Evolutionary conservation across 257 asterid species (phyloP), one percentile per base, ranked within the genome.

Genomic region (Linderniella brevidens): DNA sequence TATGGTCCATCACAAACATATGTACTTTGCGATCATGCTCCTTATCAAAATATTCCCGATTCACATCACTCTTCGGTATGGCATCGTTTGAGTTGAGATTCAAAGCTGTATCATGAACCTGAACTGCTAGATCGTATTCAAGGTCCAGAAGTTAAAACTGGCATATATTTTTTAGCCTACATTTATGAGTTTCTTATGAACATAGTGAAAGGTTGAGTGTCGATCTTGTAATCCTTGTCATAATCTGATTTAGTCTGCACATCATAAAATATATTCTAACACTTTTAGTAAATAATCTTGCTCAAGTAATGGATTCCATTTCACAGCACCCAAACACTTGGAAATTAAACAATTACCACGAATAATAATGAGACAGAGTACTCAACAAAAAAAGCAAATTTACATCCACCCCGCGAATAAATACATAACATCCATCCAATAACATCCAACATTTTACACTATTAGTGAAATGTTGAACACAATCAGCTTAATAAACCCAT

Each of bases 121-220:
- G 98, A 66, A 90, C 98, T 0, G 98, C 96, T 63, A 90, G 65
- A 53, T 96, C 99, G 57, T 85, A 90, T 52, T 85, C 96, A 35
- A 90, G 96, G 71, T 90, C 99, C 70, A 90, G 57, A 55, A 90
- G 92, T 64, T 94, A 90, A 71, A 90, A 96, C 70, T 90, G 96
- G 60, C 99, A 90, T 19, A 90, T 96, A 64, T 90, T 85, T 70
- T 85, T 85, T 71, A 85, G 77, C 80, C 84, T 90, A 65, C 94
- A 76, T 90, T 68, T 90, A 96, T 90, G 93, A 0, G 78, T 53
- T 81, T 90, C 67, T 90, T 90, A 52, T 75, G 60, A 90, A 90
- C 54, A 88, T 92, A 1, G 94, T 80, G 73, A 87, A 87, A 17
- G 97, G 97, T 25, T 95, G 63, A 17, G 97, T 82, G 64, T 96